Evolutionary conservation across 75 land plant genomes (phyloP).

Genomic region (Pinus albicaulis): DNA sequence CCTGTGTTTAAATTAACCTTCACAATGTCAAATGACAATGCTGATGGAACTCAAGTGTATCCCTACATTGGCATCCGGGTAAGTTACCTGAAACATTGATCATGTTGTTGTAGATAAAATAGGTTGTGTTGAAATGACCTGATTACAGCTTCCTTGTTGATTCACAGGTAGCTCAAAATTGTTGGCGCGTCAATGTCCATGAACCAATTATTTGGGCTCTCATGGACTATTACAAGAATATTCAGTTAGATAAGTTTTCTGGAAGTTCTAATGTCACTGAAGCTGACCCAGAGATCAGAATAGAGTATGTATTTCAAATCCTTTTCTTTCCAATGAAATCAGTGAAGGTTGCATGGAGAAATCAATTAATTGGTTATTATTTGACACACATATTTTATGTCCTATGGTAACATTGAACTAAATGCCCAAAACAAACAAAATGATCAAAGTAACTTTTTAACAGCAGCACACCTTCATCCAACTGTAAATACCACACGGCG

Average conservation of each 20-base stretch:
- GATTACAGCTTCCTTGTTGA: not conserved
- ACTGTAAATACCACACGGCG: too few species aligned
- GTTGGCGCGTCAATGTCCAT: conserved; percentile 84
- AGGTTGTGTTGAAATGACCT: not conserved
- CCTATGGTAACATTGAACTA: too few species aligned
- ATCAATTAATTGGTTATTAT: not conserved
- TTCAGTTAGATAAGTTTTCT: conserved; percentile 63
- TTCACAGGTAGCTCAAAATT: conserved; percentile 68
- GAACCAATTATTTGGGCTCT: conserved; percentile 95
- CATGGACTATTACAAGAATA: conserved; percentile 68
- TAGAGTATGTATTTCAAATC: conserved; percentile 57
- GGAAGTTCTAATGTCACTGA: conserved; percentile 53
- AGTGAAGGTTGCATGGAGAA: not conserved
- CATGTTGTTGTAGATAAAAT: not conserved
- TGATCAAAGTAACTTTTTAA: too few species aligned
- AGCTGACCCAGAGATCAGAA: conserved; percentile 92
- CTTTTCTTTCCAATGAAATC: not conserved
- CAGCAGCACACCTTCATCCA: too few species aligned
- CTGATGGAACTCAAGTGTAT: conserved; percentile 69
- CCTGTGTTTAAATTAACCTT: conserved; percentile 70
- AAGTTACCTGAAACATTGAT: not conserved
- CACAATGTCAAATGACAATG: conserved; percentile 55
- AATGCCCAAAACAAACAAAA: too few species aligned
- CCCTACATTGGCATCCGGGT: conserved; percentile 88
- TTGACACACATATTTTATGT: too few species aligned